These are phyloP conservation scores for Solanum rostratum DNA, from an alignment of 257 asterid genomes.

Conservation along the genomic window DNA sequence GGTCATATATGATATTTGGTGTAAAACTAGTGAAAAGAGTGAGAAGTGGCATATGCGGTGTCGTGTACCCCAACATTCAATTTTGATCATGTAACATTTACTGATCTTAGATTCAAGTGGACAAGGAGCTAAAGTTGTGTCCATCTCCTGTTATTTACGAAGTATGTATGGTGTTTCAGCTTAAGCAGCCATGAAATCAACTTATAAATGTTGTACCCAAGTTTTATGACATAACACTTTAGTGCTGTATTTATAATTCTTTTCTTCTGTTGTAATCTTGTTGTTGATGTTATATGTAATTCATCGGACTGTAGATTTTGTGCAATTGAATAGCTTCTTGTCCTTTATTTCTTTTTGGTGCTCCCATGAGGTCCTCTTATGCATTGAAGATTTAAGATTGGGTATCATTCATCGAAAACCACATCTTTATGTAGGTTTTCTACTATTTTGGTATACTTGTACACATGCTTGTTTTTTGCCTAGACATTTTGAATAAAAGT, in stretches of 20 bases:
- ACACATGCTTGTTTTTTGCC: background rate
- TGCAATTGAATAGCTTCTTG: background rate
- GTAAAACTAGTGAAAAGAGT: background rate
- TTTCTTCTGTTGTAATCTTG: background rate
- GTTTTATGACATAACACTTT: background rate
- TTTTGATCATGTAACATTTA: background rate
- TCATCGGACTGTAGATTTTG: background rate
- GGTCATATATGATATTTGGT: background rate
- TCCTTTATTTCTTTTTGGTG: background rate
- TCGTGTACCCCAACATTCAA: background rate
- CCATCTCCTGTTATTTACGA: background rate
- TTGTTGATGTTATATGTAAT: background rate
- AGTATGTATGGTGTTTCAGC: background rate
- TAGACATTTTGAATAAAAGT: too few relatives aligned
- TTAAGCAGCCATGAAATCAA: background rate
- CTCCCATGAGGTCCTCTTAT: background rate
- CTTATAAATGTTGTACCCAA: background rate
- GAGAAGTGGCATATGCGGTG: background rate
- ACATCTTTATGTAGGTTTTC: background rate
- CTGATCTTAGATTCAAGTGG: background rate
- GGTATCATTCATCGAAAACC: background rate
- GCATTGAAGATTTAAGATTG: background rate
- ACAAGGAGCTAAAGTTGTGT: background rate
- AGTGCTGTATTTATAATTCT: background rate
- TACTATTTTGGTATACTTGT: background rate